Base-by-base conservation (phyloP, 108 stramenopile genomes). In the Bacterosira constricta region DNA sequence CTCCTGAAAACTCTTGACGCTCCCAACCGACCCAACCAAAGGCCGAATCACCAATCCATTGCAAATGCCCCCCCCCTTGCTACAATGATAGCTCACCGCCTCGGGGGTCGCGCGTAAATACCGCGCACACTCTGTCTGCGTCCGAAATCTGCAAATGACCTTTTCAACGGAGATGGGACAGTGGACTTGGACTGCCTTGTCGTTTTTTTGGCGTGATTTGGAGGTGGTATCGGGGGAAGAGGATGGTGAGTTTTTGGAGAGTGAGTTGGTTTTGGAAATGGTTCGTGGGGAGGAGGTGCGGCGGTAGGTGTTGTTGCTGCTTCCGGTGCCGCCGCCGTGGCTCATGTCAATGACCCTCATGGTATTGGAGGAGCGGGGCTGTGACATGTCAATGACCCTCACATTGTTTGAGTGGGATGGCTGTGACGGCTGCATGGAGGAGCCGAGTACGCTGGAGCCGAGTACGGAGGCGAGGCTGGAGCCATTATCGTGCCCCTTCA, bases 31-130 rank as follows among this genome's bases (percentile, higher is more conserved):
- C 21, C 21, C 30, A 37, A 41, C 38, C 6, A 49, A 32, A 15
- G 75, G 75, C 0, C 67, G 75, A 11, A 77, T 67, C 4, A 54
- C 7, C 6, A 77, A 59, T 32, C 75, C 75, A 41, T 77, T 77
- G 67, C 75, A 77, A 12, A 57, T 32, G 1, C 75, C 75, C 6
- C 75, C 75, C 12, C 75, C 67, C 62, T 66, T 74, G 67, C 66
- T 55, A 44, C 75, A 77, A 56, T 77, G 75, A 53, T 77, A 77
- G 45, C 66, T 68, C 21, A 77, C 67, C 5, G 75, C 75, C 52
- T 77, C 75, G 52, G 75, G 75, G n/a, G 75, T 77, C 2, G 75
- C 75, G 18, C 62, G 75, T 26, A 77, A 61, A 36, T 63, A 77
- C n/a, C 58, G 17, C 11, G 75, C 61, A 42, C 75, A 77, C 37